Conservation (phyloP, 805 yeast genomes). For the Hanseniaspora pseudoguilliermondii region DNA sequence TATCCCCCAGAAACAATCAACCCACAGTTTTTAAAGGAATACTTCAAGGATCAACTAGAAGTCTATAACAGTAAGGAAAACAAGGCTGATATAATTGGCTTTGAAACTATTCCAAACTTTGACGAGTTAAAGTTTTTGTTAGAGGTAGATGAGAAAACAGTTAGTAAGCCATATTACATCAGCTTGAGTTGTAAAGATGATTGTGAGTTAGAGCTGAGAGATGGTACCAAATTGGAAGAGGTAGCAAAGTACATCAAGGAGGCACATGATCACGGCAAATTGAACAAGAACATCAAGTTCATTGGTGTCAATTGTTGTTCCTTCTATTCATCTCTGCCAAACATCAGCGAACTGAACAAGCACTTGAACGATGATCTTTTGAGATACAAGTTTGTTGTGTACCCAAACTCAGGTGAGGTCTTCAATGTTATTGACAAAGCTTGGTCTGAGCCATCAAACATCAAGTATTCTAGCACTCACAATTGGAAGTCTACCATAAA, state of each 20-base stretch:
- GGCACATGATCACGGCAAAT: not conserved
- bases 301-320: constrained; percentile 59
- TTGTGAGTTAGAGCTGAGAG: constrained; percentile 30
- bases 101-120: constrained; percentile 65
- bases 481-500: constrained; percentile 27
- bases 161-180: constrained; percentile 37
- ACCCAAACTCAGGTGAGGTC: constrained; percentile 66
- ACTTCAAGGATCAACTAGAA: constrained; percentile 29
- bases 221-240: constrained; percentile 32
- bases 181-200: constrained; percentile 32
- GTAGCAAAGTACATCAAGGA: not conserved
- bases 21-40: constrained; percentile 17
- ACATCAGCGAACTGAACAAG: not conserved
- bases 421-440: constrained; percentile 37
- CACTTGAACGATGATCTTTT: not conserved
- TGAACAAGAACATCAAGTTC: constrained; percentile 7
- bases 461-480: not conserved
- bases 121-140: constrained; percentile 43
- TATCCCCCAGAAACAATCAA: constrained; percentile 30
- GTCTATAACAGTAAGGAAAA: constrained; percentile 37
- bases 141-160: constrained; percentile 23
- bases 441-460: constrained; percentile 26
- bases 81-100: constrained; percentile 41
- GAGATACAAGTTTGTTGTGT: constrained; percentile 19
- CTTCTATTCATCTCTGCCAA: constrained; percentile 1